Evolutionary conservation across 805 yeast genomes (phyloP), one percentile per base, ranked within the genome.

Genomic region (Ogataea pilisensis): DNA sequence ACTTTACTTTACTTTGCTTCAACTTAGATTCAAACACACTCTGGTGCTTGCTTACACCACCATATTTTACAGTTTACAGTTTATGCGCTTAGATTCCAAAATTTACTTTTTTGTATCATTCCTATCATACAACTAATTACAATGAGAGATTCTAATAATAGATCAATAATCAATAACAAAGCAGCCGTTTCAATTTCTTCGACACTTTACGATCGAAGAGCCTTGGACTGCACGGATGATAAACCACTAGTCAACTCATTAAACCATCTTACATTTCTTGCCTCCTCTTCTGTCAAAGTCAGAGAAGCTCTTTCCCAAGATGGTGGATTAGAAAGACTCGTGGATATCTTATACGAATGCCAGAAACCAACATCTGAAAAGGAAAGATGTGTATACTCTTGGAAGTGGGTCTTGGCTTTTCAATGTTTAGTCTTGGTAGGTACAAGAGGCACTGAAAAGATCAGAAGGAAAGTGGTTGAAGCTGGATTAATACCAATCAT

Each of bases 391-490:
- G 70, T 84, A 4, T 53, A 48, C n/a, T 90, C 95, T 0, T 91
- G 96, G 96, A 91, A 91, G 66, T 91, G 99, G 99, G 86, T 95
- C 5, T 67, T 91, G 40, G 86, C 97, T 0, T 80, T 93, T 57
- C 99, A 91, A 66, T 90, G 97, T 59, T 67, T 91, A 41, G 95
- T 91, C 1, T 73, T 88, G 41, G 80, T 91, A 16, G 96, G 97
- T 12, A 89, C 97, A 1, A 73, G 97, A 50, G 99, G 99, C 19
- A 80, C 95, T 2, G 97, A 90, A 61, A 67, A 70, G 38, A 86
- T 90, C 36, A 72, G 99, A 38, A 80, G 82, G 51, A 80, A 89
- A 53, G 85, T 93, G 7, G 96, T 89, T 8, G 81, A 85, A 46
- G 95, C 97, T 2, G 98, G 97, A 4, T 80, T 89, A 45, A 75